Percentiles rank a stretch among this genome's conserved stretches.
phyloP scores from a whole-genome alignment of 305 asterid genomes.

The Ilex paraguariensis region DNA sequence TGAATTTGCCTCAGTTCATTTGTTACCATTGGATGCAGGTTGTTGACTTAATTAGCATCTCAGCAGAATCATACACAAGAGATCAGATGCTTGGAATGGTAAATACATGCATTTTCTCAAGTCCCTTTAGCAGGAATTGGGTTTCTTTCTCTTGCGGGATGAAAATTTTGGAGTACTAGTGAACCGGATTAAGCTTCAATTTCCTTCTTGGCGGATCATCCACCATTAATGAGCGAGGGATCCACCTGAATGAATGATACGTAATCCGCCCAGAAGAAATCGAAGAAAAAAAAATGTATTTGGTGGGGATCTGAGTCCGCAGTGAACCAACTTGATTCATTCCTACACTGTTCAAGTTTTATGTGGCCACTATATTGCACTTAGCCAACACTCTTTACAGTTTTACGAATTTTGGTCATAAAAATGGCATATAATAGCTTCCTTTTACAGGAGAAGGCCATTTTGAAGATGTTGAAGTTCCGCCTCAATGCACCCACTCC shows the following conservation, averaged over 20 bases:
- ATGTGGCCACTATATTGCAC: too few species aligned
- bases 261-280: too few species aligned
- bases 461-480: constrained; percentile 66
- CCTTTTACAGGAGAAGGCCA: constrained; percentile 63
- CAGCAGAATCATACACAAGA: constrained; percentile 80
- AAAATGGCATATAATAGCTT: background rate
- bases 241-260: too few species aligned
- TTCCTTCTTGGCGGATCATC: too few species aligned
- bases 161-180: background rate
- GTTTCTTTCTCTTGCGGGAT: background rate
- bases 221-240: too few species aligned
- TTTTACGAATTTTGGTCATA: too few species aligned
- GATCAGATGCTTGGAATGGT: constrained; percentile 88
- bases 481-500: constrained; percentile 91
- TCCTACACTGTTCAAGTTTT: too few species aligned
- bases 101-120: constrained; percentile 14
- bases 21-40: constrained; percentile 43
- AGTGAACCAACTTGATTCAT: too few species aligned
- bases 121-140: background rate
- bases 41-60: constrained; percentile 68
- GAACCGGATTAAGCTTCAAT: too few species aligned
- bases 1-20: constrained; percentile 2
- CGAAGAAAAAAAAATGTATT: too few species aligned
- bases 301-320: too few species aligned
- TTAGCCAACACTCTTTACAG: too few species aligned